These are phyloP conservation scores for Russula compacta DNA, from an alignment of 768 basidiomycete genomes.

Conservation along the genomic window DNA sequence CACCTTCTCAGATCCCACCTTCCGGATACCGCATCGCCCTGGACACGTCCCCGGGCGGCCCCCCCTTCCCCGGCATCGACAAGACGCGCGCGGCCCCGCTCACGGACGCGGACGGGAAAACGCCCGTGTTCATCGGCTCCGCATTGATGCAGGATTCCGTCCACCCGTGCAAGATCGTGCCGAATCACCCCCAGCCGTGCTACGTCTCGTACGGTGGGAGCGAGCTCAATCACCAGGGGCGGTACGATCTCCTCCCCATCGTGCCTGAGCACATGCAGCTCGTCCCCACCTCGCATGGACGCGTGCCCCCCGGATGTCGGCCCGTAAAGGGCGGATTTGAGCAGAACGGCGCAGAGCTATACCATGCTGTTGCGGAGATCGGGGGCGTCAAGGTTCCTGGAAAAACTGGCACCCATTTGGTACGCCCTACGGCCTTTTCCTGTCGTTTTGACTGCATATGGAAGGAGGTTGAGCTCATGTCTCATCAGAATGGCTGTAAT, in stretches of 20 bases:
- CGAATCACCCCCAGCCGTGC: slow-evolving; percentile 34
- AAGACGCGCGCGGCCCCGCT: slow-evolving; percentile 44
- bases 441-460: background rate
- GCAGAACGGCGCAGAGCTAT: slow-evolving; percentile 53
- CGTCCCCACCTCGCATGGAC: slow-evolving; percentile 53
- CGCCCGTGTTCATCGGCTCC: slow-evolving; percentile 64
- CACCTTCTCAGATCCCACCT: slow-evolving; percentile 32
- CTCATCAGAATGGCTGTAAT: slow-evolving; percentile 2
- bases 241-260: slow-evolving; percentile 71
- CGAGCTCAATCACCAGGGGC: slow-evolving; percentile 52
- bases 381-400: slow-evolving; percentile 56
- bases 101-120: slow-evolving; percentile 45
- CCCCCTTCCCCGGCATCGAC: slow-evolving; percentile 36
- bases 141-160: slow-evolving; percentile 57
- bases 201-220: slow-evolving; percentile 55
- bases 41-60: slow-evolving; percentile 23
- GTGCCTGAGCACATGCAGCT: slow-evolving; percentile 62
- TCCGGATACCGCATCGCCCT: slow-evolving; percentile 63
- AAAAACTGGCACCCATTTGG: slow-evolving; percentile 63
- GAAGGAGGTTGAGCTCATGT: background rate
- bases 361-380: slow-evolving; percentile 52
- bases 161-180: slow-evolving; percentile 77
- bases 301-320: slow-evolving; percentile 44
- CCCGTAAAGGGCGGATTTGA: slow-evolving; percentile 74
- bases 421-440: slow-evolving; percentile 24